Evolutionary conservation across 352 stramenopile genomes (phyloP), one percentile per base, ranked within the genome.

Genomic region (Phytophthora cactorum): DNA sequence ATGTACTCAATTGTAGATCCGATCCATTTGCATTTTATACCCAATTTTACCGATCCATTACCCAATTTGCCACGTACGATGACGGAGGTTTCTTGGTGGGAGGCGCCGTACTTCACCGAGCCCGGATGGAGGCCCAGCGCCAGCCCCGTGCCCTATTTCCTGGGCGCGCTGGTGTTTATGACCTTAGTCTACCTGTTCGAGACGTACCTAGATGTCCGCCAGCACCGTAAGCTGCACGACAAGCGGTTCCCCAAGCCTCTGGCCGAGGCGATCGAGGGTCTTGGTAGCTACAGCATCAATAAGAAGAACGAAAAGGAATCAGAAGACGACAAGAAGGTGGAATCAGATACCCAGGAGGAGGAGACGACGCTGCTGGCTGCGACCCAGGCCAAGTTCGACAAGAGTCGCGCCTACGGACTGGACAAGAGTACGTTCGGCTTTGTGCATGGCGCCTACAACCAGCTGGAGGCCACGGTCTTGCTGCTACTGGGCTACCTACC

Each of bases 391-490:
- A 98, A 98, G 82, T 98, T 98, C 64, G 82, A 92, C 68, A 95
- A 89, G 58, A 95, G 93, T 31, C 93, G 97, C 76, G 78, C 89
- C 7, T 99, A 99, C 75, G 93, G 95, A 12, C 78, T 98, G 11
- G 97, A 98, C 77, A 99, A 99, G 82, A 98, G 97, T 71, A 83
- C 89, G 49, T 99, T 99, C 66, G 91, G 84, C 22, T 96, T 99
- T 58, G 66, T 99, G 31, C 91, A 86, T 10, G 90, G 82, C 41
- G 78, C 79, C 7, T 98, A 98, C 79, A 78, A 81, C 10, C 83
- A 96, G 51, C 36, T 91, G 17, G 89, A 98, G 59, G 86, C 82
- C 31, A 87, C 97, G 5, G 72, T 63, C 10, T 91, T 98, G 58
- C 73, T 99, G 25, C 57, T 98, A 22, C 62, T 96, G 5, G 97